phyloP scores from a whole-genome alignment of 345 rosid species.

The Cardiospermum halicacabum region DNA sequence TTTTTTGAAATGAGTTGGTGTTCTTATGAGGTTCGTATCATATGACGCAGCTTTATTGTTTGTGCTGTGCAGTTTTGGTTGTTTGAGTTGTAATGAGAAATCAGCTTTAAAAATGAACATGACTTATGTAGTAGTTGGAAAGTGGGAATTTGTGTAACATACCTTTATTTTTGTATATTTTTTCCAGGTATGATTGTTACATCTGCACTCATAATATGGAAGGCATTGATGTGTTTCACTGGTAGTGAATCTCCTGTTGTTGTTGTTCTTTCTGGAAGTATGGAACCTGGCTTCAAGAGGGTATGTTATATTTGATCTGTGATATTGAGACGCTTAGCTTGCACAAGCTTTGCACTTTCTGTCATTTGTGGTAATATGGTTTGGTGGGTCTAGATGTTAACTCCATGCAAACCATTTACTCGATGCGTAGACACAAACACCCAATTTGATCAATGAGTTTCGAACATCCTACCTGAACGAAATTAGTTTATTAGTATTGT shows the following conservation, averaged over 20 bases:
- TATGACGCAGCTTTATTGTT: no score
- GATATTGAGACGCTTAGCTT: not conserved
- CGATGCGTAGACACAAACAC: no score
- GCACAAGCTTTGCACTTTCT: not conserved
- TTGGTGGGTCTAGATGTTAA: no score
- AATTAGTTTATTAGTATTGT: no score
- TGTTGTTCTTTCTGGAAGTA: conserved; percentile 95
- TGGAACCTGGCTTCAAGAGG: conserved; percentile 99
- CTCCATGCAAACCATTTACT: no score
- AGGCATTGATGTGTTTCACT: conserved; percentile 87
- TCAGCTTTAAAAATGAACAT: not conserved
- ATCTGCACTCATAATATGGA: conserved; percentile 94
- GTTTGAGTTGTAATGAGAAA: not conserved
- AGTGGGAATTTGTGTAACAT: not conserved
- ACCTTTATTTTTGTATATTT: conserved; percentile 5
- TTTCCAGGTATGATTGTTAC: conserved; percentile 90
- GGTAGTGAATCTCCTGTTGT: conserved; percentile 99
- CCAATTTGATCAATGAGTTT: no score
- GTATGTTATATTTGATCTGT: conserved; percentile 30
- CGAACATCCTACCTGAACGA: no score
- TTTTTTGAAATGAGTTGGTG: no score
- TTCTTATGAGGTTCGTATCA: no score
- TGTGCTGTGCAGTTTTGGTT: not conserved
- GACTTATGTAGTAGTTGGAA: not conserved
- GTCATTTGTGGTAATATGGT: no score